phyloP scores from a whole-genome alignment of 164 flowering plant species.

The Tetrastigma voinierianum region DNA sequence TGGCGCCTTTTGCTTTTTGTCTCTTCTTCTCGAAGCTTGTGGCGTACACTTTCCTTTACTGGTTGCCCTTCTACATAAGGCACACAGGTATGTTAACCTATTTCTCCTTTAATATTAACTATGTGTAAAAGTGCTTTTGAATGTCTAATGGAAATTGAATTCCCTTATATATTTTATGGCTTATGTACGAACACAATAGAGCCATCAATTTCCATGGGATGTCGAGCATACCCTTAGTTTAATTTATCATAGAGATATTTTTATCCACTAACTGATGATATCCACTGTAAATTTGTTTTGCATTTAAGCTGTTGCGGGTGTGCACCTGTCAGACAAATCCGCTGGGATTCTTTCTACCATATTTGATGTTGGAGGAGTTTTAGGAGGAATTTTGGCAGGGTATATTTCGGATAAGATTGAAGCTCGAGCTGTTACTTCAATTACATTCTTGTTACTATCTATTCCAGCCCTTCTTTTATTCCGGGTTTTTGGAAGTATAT shows the following conservation, averaged over 20 bases:
- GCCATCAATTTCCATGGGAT: no score
- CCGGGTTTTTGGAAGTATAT: slow-evolving; percentile 69
- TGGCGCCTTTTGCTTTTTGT: slow-evolving; percentile 86
- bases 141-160: no score
- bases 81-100: slow-evolving; percentile 68
- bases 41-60: slow-evolving; percentile 93
- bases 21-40: slow-evolving; percentile 97
- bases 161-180: no score
- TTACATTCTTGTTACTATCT: slow-evolving; percentile 61
- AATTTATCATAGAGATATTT: no score
- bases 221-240: no score
- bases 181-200: no score
- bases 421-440: slow-evolving; percentile 87
- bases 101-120: background rate
- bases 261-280: background rate
- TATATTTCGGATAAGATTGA: slow-evolving; percentile 76
- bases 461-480: slow-evolving; percentile 79
- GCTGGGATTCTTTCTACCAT: slow-evolving; percentile 89
- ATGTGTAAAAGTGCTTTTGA: no score
- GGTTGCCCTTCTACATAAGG: slow-evolving; percentile 94
- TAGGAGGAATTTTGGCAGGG: slow-evolving; percentile 91
- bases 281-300: slow-evolving; percentile 14
- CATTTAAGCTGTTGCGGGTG: slow-evolving; percentile 86
- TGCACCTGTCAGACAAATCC: slow-evolving; percentile 71
- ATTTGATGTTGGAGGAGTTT: slow-evolving; percentile 89